These are phyloP conservation scores for Malassezia globosa DNA, from an alignment of 1,284 basidiomycete species.

Conservation along the genomic window DNA sequence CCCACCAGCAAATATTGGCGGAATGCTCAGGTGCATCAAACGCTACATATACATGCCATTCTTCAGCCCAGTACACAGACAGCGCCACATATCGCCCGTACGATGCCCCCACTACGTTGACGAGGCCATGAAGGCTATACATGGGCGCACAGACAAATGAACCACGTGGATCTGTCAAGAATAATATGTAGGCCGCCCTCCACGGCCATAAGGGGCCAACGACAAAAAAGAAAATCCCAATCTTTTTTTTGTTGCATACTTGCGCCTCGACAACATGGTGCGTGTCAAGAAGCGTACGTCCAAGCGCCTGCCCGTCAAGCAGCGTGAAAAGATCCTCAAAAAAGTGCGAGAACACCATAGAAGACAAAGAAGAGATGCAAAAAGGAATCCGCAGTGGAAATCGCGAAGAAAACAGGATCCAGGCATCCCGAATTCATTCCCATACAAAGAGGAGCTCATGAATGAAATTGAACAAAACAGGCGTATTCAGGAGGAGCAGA, in stretches of 20 bases:
- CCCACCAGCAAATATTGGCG: neutral
- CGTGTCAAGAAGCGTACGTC: conserved; percentile 37
- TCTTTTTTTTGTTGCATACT: neutral
- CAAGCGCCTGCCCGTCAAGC: conserved; percentile 36
- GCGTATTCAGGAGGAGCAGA: conserved; percentile 25
- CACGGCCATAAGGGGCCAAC: neutral
- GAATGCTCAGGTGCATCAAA: neutral
- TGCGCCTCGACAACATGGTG: conserved; percentile 21
- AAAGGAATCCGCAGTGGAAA: conserved; percentile 72
- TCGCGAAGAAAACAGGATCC: conserved; percentile 63
- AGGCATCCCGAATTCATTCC: conserved; percentile 92
- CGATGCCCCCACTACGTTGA: neutral
- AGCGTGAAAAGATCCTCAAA: conserved; percentile 41
- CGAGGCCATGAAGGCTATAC: neutral
- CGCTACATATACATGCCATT: conserved; percentile 5
- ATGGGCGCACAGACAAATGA: conserved; percentile 5
- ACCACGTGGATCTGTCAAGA: conserved; percentile 9
- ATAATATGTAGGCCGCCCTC: neutral
- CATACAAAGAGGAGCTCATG: conserved; percentile 90
- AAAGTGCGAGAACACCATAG: conserved; percentile 44
- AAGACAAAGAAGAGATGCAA: conserved; percentile 55
- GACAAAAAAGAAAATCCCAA: conserved; percentile 3
- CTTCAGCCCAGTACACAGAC: neutral
- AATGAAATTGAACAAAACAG: conserved; percentile 55
- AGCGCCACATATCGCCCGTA: conserved; percentile 2